Conservation (phyloP, 2,329 filamentous ascomycete species). For the Geosmithia flava region DNA sequence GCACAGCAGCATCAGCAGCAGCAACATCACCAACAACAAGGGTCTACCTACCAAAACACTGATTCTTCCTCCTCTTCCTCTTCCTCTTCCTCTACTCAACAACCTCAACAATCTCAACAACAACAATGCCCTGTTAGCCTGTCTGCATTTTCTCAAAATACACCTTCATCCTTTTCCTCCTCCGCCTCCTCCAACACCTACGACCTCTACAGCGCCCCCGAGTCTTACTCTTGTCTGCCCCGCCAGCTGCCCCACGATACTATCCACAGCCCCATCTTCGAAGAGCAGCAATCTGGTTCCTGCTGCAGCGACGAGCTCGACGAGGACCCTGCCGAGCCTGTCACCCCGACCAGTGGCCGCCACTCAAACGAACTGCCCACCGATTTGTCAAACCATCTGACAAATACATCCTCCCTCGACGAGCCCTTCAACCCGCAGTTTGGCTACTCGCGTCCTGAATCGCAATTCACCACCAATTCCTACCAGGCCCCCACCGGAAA, state of each 20-base stretch:
- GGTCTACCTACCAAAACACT: no score
- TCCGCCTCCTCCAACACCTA: slow-evolving; percentile 15
- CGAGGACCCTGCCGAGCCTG: slow-evolving; percentile 46
- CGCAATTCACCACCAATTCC: not conserved
- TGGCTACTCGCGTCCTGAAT: not conserved
- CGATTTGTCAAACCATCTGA: slow-evolving; percentile 31
- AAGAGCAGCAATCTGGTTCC: slow-evolving; percentile 27
- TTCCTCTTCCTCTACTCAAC: no score
- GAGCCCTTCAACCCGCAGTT: not conserved
- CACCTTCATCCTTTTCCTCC: not conserved
- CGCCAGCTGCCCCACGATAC: slow-evolving; percentile 37
- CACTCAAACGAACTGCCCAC: slow-evolving; percentile 25
- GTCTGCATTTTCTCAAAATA: not conserved
- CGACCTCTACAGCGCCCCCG: not conserved
- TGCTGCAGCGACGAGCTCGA: slow-evolving; percentile 19
- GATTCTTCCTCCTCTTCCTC: no score
- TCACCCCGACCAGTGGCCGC: slow-evolving; percentile 46
- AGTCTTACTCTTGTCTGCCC: slow-evolving; percentile 24
- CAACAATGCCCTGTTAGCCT: not conserved
- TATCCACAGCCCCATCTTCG: slow-evolving; percentile 33
- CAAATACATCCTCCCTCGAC: not conserved
- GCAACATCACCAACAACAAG: not conserved
- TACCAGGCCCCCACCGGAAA: not conserved
- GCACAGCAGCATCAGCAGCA: not conserved
- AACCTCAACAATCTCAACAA: not conserved